Evolutionary conservation across 257 asterid genomes (phyloP).

Genomic region (Nicotiana noctiflora): DNA sequence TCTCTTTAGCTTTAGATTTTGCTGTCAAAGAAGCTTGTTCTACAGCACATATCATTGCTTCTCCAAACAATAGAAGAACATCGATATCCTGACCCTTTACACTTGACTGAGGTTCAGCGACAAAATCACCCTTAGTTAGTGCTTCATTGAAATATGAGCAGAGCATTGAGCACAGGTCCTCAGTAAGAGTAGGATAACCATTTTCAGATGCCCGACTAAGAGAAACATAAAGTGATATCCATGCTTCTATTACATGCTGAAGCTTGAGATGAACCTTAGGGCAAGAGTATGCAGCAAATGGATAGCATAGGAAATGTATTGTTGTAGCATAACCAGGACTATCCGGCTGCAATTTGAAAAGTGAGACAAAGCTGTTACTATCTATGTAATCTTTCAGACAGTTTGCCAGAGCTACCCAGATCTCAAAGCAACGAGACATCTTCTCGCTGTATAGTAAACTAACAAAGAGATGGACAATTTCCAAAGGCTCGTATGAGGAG

Average conservation of each 20-base stretch:
- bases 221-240: constrained; percentile 48
- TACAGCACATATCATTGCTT: constrained; percentile 30
- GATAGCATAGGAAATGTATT: constrained; percentile 49
- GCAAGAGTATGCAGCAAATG: constrained; percentile 41
- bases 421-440: constrained; percentile 23
- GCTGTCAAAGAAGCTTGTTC: constrained; percentile 32
- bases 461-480: constrained; percentile 40
- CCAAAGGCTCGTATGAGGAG: constrained; percentile 40
- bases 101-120: constrained; percentile 21
- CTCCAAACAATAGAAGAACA: constrained; percentile 40
- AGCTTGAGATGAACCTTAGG: constrained; percentile 26
- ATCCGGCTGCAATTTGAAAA: constrained; percentile 28
- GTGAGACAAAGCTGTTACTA: constrained; percentile 18
- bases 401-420: constrained; percentile 51
- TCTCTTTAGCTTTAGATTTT: constrained; percentile 20
- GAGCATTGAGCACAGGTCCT: constrained; percentile 41
- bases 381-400: constrained; percentile 40
- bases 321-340: constrained; percentile 27
- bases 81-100: constrained; percentile 21
- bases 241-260: constrained; percentile 34
- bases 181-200: constrained; percentile 27
- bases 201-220: constrained; percentile 27
- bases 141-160: constrained; percentile 34
- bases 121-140: no score
- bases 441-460: constrained; percentile 36